Evolutionary conservation across 1,284 basidiomycete genomes (phyloP).

Genomic region (Anthracocystis setariae): DNA sequence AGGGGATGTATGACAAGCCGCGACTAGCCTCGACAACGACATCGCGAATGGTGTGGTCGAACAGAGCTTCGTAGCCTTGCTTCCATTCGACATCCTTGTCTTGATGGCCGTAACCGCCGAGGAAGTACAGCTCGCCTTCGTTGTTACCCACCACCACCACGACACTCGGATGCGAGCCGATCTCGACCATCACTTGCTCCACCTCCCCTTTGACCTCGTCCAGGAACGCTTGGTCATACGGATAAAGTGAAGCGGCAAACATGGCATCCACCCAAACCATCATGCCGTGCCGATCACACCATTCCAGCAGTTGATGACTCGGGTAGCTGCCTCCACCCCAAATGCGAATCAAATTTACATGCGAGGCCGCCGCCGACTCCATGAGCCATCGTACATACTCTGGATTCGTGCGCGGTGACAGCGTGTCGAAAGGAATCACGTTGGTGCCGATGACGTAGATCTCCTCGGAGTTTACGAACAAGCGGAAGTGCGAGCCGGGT

Average conservation of each 20-base stretch:
- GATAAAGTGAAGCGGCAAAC: constrained; percentile 71
- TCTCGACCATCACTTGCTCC: constrained; percentile 73
- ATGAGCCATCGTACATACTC: constrained; percentile 46
- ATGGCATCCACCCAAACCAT: constrained; percentile 76
- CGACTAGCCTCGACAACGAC: constrained; percentile 72
- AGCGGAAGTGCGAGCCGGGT: constrained; percentile 48
- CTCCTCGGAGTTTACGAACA: constrained; percentile 46
- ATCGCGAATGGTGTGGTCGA: constrained; percentile 72
- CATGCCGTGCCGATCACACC: constrained; percentile 76
- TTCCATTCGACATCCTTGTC: constrained; percentile 26
- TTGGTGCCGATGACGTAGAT: constrained; percentile 54
- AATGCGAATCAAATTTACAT: constrained; percentile 54
- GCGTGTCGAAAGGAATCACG: constrained; percentile 45
- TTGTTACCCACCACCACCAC: constrained; percentile 50
- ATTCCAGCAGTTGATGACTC: constrained; percentile 71
- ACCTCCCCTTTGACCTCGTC: constrained; percentile 74
- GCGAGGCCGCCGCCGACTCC: constrained; percentile 26
- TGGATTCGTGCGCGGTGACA: constrained; percentile 27
- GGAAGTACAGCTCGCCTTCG: constrained; percentile 51
- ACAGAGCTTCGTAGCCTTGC: constrained; percentile 41
- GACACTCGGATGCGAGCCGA: constrained; percentile 72
- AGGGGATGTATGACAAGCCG: constrained; percentile 75
- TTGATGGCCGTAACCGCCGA: constrained; percentile 19
- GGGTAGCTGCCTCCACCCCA: constrained; percentile 61
- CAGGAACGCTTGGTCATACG: constrained; percentile 72